These are phyloP conservation scores for Lentinula aciculospora DNA, from an alignment of 768 basidiomycete genomes.

Conservation along the genomic window DNA sequence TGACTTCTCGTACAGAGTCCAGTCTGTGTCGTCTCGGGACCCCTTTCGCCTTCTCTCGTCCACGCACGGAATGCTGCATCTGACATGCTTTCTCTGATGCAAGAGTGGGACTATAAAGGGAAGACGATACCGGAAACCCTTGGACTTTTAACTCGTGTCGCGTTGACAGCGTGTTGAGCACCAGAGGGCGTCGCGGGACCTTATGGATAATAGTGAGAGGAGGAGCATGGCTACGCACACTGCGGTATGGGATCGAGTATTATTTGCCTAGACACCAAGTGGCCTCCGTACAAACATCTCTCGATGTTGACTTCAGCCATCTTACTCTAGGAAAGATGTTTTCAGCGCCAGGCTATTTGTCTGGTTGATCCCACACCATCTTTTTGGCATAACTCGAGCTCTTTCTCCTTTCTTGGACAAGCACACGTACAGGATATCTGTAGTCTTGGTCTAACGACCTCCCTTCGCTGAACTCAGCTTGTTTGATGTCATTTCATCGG, in stretches of 20 bases:
- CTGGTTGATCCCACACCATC: not conserved
- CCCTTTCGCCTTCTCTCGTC: not conserved
- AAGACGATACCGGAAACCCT: not conserved
- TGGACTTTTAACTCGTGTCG: not conserved
- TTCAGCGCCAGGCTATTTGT: not conserved
- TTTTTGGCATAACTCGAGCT: not conserved
- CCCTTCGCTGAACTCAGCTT: slow-evolving; percentile 1
- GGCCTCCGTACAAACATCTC: not conserved
- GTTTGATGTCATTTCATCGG: not conserved
- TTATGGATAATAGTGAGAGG: not conserved
- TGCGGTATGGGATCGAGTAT: not conserved
- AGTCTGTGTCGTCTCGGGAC: not conserved
- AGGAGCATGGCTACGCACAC: slow-evolving; percentile 6
- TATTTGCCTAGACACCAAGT: not conserved
- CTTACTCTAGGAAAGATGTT: not conserved
- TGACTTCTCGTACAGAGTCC: not conserved
- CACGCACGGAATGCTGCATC: not conserved
- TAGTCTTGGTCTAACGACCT: not conserved
- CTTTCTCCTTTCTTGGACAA: not conserved
- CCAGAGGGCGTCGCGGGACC: slow-evolving; percentile 3
- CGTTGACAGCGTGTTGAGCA: not conserved
- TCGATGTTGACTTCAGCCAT: not conserved
- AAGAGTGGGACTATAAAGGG: not conserved
- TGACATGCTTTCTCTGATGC: not conserved
- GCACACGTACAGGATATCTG: slow-evolving; percentile 3